Evolutionary conservation across 2,329 filamentous ascomycete genomes (phyloP).

Genomic region (Orbilia quercus): DNA sequence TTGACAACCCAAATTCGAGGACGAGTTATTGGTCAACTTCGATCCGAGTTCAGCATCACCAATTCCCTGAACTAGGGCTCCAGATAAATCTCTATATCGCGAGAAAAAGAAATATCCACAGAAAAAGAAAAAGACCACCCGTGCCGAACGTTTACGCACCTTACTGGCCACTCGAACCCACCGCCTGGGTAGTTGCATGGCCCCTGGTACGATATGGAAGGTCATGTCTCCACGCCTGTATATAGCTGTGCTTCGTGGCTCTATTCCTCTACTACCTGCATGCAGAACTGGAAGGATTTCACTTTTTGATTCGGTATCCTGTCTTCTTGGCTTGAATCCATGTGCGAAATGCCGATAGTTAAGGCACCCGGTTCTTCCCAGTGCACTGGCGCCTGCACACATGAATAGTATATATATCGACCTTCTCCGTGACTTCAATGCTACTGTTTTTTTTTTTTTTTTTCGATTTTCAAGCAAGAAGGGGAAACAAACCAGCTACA

Average conservation of each 20-base stretch:
- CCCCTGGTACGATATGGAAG: slow-evolving; percentile 10
- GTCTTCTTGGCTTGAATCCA: slow-evolving; percentile 4
- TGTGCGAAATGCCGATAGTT: slow-evolving; percentile 5
- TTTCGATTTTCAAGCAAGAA: neutral
- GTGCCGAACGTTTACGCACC: slow-evolving; percentile 1
- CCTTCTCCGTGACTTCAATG: neutral
- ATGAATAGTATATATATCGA: slow-evolving; percentile 21
- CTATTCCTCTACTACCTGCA: too few relatives aligned
- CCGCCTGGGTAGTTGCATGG: neutral
- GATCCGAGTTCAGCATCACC: too few relatives aligned
- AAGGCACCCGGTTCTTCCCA: neutral
- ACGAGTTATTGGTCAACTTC: too few relatives aligned
- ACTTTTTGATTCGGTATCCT: too few relatives aligned
- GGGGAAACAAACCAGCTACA: neutral
- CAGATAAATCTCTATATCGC: too few relatives aligned
- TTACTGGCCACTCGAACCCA: slow-evolving; percentile 1
- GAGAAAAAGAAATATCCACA: neutral
- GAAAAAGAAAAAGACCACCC: neutral
- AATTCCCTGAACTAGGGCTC: too few relatives aligned
- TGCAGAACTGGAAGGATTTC: too few relatives aligned
- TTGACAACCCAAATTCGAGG: too few relatives aligned
- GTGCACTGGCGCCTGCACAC: too few relatives aligned
- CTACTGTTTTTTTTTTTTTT: neutral
- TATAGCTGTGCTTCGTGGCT: too few relatives aligned
- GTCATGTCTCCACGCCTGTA: neutral